These are phyloP conservation scores for Bassia scoparia DNA, from an alignment of 148 eudicot genomes.

Conservation along the genomic window DNA sequence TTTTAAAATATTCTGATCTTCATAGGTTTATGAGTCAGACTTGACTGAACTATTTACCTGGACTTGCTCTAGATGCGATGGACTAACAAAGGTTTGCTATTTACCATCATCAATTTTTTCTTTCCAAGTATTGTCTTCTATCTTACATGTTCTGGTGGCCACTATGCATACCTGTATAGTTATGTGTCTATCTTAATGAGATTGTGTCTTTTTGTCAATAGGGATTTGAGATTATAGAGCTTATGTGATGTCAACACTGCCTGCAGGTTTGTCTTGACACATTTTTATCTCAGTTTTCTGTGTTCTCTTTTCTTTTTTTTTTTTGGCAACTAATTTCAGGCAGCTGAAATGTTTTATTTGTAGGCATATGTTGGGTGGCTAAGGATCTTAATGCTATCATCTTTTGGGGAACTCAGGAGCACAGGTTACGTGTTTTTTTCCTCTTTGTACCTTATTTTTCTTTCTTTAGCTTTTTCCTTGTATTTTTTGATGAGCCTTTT, in stretches of 20 bases:
- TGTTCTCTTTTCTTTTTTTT: background rate
- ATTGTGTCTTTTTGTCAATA: constrained; percentile 31
- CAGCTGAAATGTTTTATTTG: constrained; percentile 10
- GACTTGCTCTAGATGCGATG: constrained; percentile 92
- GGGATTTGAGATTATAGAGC: constrained; percentile 90
- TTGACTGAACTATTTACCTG: constrained; percentile 77
- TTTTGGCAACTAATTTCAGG: background rate
- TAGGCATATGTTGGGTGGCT: constrained; percentile 95
- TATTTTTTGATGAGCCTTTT: background rate
- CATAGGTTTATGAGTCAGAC: constrained; percentile 89
- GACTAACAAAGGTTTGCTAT: constrained; percentile 57
- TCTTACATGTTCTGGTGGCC: background rate
- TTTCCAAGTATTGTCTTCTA: background rate
- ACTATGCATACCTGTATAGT: background rate
- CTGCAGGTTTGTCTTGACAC: constrained; percentile 49
- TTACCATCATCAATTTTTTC: constrained; percentile 2
- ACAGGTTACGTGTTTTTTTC: constrained; percentile 47
- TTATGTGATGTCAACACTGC: constrained; percentile 87
- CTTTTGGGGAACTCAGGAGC: constrained; percentile 89
- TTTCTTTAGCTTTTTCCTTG: background rate
- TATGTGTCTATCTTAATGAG: background rate
- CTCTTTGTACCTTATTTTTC: constrained; percentile 1
- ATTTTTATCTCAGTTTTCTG: background rate
- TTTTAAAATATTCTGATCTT: background rate
- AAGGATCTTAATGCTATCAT: constrained; percentile 71